These are phyloP conservation scores for Linum trigynum DNA, from an alignment of 345 rosid genomes.

Conservation along the genomic window DNA sequence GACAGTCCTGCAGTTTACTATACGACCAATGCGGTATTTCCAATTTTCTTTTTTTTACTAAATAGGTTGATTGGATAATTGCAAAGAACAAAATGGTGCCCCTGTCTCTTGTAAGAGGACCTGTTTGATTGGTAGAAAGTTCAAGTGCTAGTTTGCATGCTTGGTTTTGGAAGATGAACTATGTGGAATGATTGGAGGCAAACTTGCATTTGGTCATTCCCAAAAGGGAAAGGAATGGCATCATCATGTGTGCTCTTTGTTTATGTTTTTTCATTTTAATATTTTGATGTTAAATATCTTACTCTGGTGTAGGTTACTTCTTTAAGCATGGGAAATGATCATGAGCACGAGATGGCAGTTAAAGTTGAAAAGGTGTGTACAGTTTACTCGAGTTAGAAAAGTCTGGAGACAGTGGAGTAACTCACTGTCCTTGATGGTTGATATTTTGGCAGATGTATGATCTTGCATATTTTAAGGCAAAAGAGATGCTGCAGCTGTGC, in stretches of 20 bases:
- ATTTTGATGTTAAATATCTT: slow-evolving; percentile 13
- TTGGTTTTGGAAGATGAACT: not conserved
- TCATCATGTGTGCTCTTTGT: too few relatives aligned
- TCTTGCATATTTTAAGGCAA: slow-evolving; percentile 69
- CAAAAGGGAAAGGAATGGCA: too few relatives aligned
- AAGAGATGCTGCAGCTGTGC: slow-evolving; percentile 65
- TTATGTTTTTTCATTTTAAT: not conserved
- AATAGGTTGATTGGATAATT: not conserved
- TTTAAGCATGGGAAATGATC: slow-evolving; percentile 77
- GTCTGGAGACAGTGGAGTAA: not conserved
- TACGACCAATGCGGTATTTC: slow-evolving; percentile 58
- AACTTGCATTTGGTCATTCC: too few relatives aligned
- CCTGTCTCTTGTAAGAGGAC: too few relatives aligned
- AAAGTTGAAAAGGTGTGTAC: slow-evolving; percentile 76
- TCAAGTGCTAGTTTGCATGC: not conserved
- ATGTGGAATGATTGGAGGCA: too few relatives aligned
- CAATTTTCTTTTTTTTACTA: slow-evolving; percentile 16
- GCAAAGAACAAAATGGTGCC: too few relatives aligned
- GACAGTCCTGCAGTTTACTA: slow-evolving; percentile 83
- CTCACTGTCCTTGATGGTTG: slow-evolving; percentile 2
- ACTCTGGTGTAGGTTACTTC: slow-evolving; percentile 44
- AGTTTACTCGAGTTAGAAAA: not conserved
- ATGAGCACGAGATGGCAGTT: slow-evolving; percentile 75
- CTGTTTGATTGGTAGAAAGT: not conserved
- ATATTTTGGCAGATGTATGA: slow-evolving; percentile 52